These are phyloP conservation scores for Cadophora luteo-olivacea DNA, from an alignment of 2,329 filamentous ascomycete genomes.

Conservation along the genomic window DNA sequence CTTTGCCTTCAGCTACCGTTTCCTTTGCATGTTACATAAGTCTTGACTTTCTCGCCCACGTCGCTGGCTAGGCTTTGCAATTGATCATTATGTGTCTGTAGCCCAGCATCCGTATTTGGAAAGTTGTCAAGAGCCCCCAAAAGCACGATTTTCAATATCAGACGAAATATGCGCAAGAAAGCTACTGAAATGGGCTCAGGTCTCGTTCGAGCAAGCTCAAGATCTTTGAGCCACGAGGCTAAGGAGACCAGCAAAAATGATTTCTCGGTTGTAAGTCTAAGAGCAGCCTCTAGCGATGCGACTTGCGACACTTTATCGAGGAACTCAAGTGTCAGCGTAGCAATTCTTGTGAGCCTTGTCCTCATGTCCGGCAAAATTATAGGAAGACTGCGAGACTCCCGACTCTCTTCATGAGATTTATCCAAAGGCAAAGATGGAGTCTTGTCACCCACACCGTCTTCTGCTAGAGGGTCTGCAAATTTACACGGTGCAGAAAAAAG, in stretches of 20 bases:
- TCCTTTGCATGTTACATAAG: conserved; percentile 42
- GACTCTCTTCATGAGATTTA: conserved; percentile 36
- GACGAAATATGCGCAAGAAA: conserved; percentile 48
- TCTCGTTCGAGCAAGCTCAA: conserved; percentile 39
- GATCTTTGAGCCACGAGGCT: conserved; percentile 44
- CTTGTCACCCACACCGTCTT: conserved; percentile 29
- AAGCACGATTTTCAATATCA: conserved; percentile 46
- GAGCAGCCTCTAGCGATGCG: conserved; percentile 36
- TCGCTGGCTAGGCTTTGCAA: conserved; percentile 44
- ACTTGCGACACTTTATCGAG: conserved; percentile 43
- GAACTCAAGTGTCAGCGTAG: conserved; percentile 45
- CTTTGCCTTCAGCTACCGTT: conserved; percentile 29
- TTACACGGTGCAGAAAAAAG: conserved; percentile 51
- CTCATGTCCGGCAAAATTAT: conserved; percentile 49
- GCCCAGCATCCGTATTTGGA: conserved; percentile 37
- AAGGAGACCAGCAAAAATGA: conserved; percentile 43
- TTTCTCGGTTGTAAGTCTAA: conserved; percentile 44
- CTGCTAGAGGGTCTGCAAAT: conserved; percentile 45
- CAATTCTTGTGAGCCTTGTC: conserved; percentile 45
- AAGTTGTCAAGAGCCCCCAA: conserved; percentile 45
- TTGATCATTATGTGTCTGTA: conserved; percentile 44
- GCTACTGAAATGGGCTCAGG: conserved; percentile 43
- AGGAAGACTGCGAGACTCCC: conserved; percentile 39
- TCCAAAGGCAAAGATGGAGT: conserved; percentile 34
- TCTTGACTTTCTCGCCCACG: conserved; percentile 44